Evolutionary conservation across 106 monocot genomes (phyloP), one percentile per base, ranked within the genome.

Genomic region (Amphibolis antarctica): DNA sequence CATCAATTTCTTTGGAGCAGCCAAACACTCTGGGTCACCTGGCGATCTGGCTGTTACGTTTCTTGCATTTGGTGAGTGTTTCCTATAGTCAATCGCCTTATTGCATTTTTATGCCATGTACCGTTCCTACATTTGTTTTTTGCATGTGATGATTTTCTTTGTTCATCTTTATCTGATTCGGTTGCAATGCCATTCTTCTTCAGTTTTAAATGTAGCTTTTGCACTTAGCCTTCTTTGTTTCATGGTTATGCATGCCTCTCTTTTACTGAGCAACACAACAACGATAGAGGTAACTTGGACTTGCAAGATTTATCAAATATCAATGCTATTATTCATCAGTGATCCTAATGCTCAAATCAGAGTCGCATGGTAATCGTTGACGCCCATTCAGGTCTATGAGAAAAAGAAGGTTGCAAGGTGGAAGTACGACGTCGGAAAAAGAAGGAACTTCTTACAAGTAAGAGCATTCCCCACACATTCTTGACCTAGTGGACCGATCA

Each of bases 191-290:
- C 12, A 42, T 55, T 58, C 44, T 64, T 1, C 57, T 70, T 62
- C 85, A 94, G 93, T 89, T 45, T 78, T 94, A 26, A 89, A 81
- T 75, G 29, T 85, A 48, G 86, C 85, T 59, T 89, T 94, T 68
- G 74, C 85, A 12, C 75, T 94, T 55, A 94, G 93, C 72, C 79
- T 94, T 60, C 81, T 94, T 46, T 79, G 83, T 66, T 94, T 94
- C 66, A n/a, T 89, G 61, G 56, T 75, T 19, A 84, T 88, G 80
- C 88, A 93, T 50, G 49, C 71, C 36, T 85, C 88, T 46, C 88
- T 93, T 56, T 28, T 93, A 28, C 64, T 89, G 1, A 89, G 78
- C 71, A 94, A 94, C 52, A 86, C 93, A 0, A 94, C 81, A 29
- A 81, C 85, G 42, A 80, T 94, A 71, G 93, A 94, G 89, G 93